These are phyloP conservation scores for Mollisia scopiformis DNA, from an alignment of 2,329 filamentous ascomycete genomes.

Conservation along the genomic window DNA sequence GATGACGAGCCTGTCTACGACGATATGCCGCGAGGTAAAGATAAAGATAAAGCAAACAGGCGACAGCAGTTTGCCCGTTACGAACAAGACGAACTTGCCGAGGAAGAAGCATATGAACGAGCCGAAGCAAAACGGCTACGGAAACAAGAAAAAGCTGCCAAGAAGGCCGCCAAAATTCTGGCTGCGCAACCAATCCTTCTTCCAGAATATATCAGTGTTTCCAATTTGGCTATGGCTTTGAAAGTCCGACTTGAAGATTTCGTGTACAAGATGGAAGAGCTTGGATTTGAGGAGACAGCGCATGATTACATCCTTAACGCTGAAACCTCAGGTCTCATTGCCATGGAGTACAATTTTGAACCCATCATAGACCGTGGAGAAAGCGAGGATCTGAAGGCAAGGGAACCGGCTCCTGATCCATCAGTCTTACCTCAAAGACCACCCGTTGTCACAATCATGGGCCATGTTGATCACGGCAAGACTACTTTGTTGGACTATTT, in stretches of 20 bases:
- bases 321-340: constrained; percentile 87
- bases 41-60: constrained; percentile 34
- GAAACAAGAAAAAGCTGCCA: constrained; percentile 35
- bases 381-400: constrained; percentile 70
- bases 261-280: constrained; percentile 72
- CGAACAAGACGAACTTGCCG: constrained; percentile 37
- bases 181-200: constrained; percentile 69
- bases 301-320: constrained; percentile 86
- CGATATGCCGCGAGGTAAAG: constrained; percentile 29
- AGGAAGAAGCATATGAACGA: constrained; percentile 34
- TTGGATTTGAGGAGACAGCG: constrained; percentile 87
- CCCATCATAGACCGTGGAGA: constrained; percentile 73
- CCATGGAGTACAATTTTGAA: constrained; percentile 91
- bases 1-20: constrained; percentile 18
- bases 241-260: constrained; percentile 74
- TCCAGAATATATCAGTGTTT: constrained; percentile 91
- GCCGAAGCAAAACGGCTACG: constrained; percentile 46
- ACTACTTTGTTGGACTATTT: constrained; percentile 94
- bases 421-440: constrained; percentile 73
- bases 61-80: constrained; percentile 28
- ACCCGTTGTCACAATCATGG: constrained; percentile 98
- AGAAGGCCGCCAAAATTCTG: constrained; percentile 43
- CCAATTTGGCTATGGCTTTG: constrained; percentile 76
- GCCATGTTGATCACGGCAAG: constrained; percentile 97
- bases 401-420: constrained; percentile 69